These are phyloP conservation scores for Colletotrichum spinosum DNA, from an alignment of 2,329 filamentous ascomycete species.

Conservation along the genomic window DNA sequence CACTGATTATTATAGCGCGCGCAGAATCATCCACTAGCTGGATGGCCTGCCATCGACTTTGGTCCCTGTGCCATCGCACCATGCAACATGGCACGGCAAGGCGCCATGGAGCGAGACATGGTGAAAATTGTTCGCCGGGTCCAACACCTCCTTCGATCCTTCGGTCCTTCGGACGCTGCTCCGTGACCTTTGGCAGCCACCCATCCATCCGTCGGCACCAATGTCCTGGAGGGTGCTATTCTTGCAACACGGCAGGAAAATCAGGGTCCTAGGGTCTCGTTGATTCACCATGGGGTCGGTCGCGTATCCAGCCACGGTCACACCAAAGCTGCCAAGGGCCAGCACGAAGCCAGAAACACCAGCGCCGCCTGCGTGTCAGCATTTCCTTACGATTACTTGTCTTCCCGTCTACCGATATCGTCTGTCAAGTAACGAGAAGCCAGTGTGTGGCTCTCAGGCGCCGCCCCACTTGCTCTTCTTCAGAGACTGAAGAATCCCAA, in stretches of 20 bases:
- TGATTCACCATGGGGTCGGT: neutral
- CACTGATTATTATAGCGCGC: conserved; percentile 1
- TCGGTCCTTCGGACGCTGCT: conserved; percentile 18
- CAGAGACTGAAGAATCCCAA: neutral
- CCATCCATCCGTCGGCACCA: neutral
- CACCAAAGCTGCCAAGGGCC: neutral
- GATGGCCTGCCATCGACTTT: conserved; percentile 3
- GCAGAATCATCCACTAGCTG: neutral
- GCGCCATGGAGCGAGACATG: neutral
- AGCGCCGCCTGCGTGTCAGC: neutral
- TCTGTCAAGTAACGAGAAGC: conserved; percentile 13
- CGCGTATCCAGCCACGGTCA: neutral
- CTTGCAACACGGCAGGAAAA: conserved; percentile 14
- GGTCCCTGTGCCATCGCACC: conserved; percentile 18
- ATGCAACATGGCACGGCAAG: conserved; percentile 12
- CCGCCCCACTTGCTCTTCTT: conserved; percentile 9
- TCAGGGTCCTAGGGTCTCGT: conserved; percentile 25
- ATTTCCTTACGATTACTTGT: neutral
- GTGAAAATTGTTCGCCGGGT: no score
- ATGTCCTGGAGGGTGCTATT: conserved; percentile 1
- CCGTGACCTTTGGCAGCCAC: neutral
- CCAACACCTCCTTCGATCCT: no score
- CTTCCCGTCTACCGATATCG: conserved; percentile 12
- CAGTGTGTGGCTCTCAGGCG: conserved; percentile 13
- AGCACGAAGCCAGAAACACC: conserved; percentile 5